Conservation (phyloP, 1,284 basidiomycete genomes). For the Trametes pubescens region DNA sequence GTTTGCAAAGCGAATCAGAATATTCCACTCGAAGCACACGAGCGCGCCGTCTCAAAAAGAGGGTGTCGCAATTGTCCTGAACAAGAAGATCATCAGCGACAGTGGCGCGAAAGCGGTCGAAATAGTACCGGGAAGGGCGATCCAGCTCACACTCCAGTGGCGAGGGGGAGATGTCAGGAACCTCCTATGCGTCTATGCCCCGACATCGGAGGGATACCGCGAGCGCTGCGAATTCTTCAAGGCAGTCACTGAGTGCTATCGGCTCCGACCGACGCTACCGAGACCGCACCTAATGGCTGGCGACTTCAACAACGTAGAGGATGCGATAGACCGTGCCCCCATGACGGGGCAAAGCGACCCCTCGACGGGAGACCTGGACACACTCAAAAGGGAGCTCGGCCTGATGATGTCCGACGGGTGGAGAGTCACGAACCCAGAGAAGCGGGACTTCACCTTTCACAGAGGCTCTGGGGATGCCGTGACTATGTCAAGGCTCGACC, state of each 20-base stretch:
- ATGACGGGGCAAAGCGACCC: constrained; percentile 33
- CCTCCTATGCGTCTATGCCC: constrained; percentile 47
- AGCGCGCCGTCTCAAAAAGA: constrained; percentile 4
- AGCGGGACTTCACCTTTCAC: constrained; percentile 40
- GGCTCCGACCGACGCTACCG: constrained; percentile 22
- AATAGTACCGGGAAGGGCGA: constrained; percentile 9
- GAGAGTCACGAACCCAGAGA: constrained; percentile 41
- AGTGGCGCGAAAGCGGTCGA: background rate
- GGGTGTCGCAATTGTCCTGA: constrained; percentile 12
- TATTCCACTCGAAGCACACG: constrained; percentile 9
- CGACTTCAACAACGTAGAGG: constrained; percentile 54
- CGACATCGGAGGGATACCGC: constrained; percentile 39
- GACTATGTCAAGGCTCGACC: constrained; percentile 45
- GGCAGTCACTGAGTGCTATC: constrained; percentile 26
- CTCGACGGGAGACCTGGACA: constrained; percentile 1
- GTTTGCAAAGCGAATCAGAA: background rate
- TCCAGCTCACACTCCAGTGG: constrained; percentile 25
- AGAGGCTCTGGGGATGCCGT: constrained; percentile 7
- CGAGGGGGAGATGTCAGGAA: constrained; percentile 23
- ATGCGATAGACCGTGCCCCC: constrained; percentile 16
- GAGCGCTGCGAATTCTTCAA: constrained; percentile 51
- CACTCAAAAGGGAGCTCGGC: constrained; percentile 11
- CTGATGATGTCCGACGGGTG: constrained; percentile 45
- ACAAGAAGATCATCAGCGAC: background rate
- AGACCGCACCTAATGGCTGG: constrained; percentile 47